Base-by-base conservation (phyloP, 2,329 filamentous ascomycete genomes). In the Neofusicoccum sp. region DNA sequence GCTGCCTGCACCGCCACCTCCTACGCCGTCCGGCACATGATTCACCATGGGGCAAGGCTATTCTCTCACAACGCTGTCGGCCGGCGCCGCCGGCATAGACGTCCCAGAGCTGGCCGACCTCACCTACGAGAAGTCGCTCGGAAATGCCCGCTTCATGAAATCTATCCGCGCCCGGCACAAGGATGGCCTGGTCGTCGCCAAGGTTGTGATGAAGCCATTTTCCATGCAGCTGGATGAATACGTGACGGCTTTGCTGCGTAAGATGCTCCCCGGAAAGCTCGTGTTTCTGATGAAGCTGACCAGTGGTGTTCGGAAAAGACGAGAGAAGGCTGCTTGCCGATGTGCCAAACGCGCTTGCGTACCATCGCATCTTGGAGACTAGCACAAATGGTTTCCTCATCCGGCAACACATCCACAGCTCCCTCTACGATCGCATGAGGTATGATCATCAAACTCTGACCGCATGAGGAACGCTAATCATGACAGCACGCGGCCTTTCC, bases 91-190 rank as follows among this genome's bases (percentile, higher is more conserved):
- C 61, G 91, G 92, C 68, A 96, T 99, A 74, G 93, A 99, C 75
- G 86, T 96, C 30, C 89, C 93, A 40, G 93, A 99, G 79, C 85
- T 99, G 43, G 85, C 90, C 44, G 95, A 98, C 72, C 80, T 98
- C 62, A 86, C 89, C 38, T 96, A 97, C 78, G 95, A 99, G 77
- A 92, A 89, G 76, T 91, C 91, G 36, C 86, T 99, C 70, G 93
- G 93, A 49, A 91, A 89, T 66, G 92, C 91, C 26, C 87, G 95
- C 38, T 97, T 99, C 70, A 95, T 99, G 88, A 97, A 98, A 77
- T 95, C 91, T 65, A 93, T 98, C 65, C 87, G 93, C 65, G 95
- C 93, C 26, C 85, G 92, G 53, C 91, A 96, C 73, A 89, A 89
- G 69, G 90, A 96, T 80, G 93, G 95, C 60, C 82, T 97, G 41